Evolutionary conservation across 2,329 filamentous ascomycete genomes (phyloP).

Genomic region (Plenodomus biglobosus): DNA sequence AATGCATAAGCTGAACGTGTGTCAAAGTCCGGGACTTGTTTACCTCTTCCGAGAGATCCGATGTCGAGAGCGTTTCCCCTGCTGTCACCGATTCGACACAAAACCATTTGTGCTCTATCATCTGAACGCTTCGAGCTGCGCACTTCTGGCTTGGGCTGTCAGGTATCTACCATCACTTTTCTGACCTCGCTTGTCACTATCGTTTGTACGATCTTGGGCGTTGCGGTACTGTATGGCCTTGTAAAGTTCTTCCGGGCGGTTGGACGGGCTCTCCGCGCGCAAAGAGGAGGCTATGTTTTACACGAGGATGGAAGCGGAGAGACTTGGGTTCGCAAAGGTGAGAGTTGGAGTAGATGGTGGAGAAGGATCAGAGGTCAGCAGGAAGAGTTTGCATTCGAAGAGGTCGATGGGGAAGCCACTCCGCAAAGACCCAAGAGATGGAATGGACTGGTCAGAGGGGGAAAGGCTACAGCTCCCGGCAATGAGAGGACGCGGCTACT

Average conservation of each 20-base stretch:
- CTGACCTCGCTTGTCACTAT: slow-evolving; percentile 49
- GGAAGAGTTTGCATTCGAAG: no score
- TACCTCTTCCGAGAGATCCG: slow-evolving; percentile 45
- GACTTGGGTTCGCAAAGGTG: slow-evolving; percentile 34
- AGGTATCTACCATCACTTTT: slow-evolving; percentile 51
- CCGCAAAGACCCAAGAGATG: no score
- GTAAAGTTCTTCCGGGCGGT: slow-evolving; percentile 17
- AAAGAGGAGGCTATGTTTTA: slow-evolving; percentile 31
- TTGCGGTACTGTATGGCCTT: slow-evolving; percentile 40
- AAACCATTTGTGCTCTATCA: slow-evolving; percentile 40
- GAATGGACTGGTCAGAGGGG: no score
- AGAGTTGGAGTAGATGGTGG: slow-evolving; percentile 37
- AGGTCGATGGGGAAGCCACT: no score
- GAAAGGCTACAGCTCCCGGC: no score
- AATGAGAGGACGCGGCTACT: no score
- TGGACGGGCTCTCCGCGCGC: slow-evolving; percentile 14
- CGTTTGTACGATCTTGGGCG: slow-evolving; percentile 45
- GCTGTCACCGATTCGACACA: slow-evolving; percentile 43
- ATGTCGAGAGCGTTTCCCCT: slow-evolving; percentile 44
- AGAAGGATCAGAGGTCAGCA: no score
- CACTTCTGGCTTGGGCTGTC: slow-evolving; percentile 49
- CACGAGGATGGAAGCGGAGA: slow-evolving; percentile 32
- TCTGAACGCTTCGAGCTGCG: slow-evolving; percentile 51
- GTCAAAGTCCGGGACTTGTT: slow-evolving; percentile 47
- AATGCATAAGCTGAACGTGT: background rate